These are phyloP conservation scores for Leccinum griseonigrum DNA, from an alignment of 1,284 basidiomycete genomes.

Conservation along the genomic window DNA sequence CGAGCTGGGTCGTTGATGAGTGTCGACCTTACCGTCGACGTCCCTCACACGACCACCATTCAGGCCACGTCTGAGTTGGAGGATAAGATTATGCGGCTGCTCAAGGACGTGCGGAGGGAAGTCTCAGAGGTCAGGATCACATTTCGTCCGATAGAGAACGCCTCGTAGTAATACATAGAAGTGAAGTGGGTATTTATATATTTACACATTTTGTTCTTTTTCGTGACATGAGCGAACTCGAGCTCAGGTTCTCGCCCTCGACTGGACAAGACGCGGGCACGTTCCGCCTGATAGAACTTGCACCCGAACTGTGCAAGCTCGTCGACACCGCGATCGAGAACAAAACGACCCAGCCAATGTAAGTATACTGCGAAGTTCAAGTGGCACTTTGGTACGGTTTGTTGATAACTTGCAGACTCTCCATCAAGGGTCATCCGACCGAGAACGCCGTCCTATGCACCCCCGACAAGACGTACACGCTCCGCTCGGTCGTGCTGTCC, in stretches of 20 bases:
- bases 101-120: conserved; percentile 66
- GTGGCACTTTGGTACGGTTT: background rate
- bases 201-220: background rate
- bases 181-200: background rate
- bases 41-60: conserved; percentile 61
- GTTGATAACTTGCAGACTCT: conserved; percentile 38
- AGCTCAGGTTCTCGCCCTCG: conserved; percentile 53
- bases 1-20: conserved; percentile 74
- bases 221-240: conserved; percentile 24
- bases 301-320: conserved; percentile 56
- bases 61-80: conserved; percentile 60
- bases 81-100: conserved; percentile 53
- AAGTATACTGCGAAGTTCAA: no score
- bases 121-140: conserved; percentile 79
- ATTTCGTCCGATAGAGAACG: conserved; percentile 48
- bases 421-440: conserved; percentile 75
- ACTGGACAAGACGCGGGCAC: conserved; percentile 45
- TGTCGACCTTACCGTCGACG: conserved; percentile 72
- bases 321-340: conserved; percentile 43
- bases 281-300: conserved; percentile 69
- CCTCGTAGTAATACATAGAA: background rate
- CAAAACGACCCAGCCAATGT: conserved; percentile 21
- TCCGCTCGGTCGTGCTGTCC: conserved; percentile 82
- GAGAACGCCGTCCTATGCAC: conserved; percentile 93
- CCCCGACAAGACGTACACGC: conserved; percentile 67